A percentile compares a stretch with the other conserved stretches of the same genome.
Evolutionary conservation across 225 moss, liverwort and hornwort species (phyloP).

Genomic region (Bryoerythrophyllum caledonicum): DNA sequence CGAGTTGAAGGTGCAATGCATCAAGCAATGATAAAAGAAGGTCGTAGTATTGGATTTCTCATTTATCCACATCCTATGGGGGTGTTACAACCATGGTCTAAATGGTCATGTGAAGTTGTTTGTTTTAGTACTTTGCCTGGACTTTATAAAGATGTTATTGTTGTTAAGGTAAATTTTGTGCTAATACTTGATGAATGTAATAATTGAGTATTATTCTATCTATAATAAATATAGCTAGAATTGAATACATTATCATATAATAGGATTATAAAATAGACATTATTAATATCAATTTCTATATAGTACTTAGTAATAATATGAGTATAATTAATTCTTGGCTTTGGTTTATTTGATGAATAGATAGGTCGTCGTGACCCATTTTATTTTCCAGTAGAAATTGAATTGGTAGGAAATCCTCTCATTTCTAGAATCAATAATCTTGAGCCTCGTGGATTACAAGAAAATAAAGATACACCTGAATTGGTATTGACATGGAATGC

Average conservation of each 20-base stretch:
- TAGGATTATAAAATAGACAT: not conserved
- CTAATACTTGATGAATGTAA: too few species aligned
- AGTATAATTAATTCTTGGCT: not conserved
- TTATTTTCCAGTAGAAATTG: conserved; percentile 77
- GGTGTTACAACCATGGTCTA: conserved; percentile 67
- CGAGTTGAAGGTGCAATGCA: conserved; percentile 88
- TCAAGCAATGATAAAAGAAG: conserved; percentile 78
- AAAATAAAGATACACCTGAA: conserved; percentile 67
- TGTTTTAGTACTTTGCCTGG: conserved; percentile 92
- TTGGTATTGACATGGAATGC: conserved; percentile 73
- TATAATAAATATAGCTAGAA: not conserved
- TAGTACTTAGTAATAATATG: not conserved
- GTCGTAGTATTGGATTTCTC: conserved; percentile 70
- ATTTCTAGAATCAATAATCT: conserved; percentile 70
- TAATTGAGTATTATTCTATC: not conserved
- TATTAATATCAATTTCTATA: too few species aligned
- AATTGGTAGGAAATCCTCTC: conserved; percentile 85
- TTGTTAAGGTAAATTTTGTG: conserved; percentile 52
- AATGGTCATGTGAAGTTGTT: conserved; percentile 86
- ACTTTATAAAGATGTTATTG: conserved; percentile 63
- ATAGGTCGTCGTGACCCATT: conserved; percentile 69
- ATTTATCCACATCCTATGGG: conserved; percentile 70
- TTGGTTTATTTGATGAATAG: conserved; percentile 30
- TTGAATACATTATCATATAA: not conserved
- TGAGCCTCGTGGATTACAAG: conserved; percentile 78